phyloP scores from a whole-genome alignment of 345 rosid genomes.

The Populus davidiana region DNA sequence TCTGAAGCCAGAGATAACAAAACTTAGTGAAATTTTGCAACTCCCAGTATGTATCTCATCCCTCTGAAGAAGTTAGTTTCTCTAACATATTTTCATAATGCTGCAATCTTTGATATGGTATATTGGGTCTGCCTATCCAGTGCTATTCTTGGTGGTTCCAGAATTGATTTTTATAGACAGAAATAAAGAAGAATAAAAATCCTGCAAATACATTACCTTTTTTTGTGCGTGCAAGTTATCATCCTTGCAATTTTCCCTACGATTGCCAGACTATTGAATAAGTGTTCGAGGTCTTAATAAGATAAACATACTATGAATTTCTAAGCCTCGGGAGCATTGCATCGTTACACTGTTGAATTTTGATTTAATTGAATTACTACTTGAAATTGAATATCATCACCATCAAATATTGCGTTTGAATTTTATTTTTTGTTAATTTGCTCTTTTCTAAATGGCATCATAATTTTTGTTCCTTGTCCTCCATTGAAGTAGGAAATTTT shows the following conservation, averaged over 20 bases:
- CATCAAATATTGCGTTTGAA: not conserved
- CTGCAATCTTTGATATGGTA: not conserved
- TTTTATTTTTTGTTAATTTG: not conserved
- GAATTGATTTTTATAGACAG: not conserved
- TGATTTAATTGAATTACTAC: not conserved
- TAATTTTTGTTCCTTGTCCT: not conserved
- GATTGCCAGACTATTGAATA: not conserved
- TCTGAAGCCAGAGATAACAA: conserved; percentile 58
- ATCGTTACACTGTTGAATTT: not conserved
- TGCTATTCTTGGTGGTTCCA: not conserved
- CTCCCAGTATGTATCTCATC: conserved; percentile 53
- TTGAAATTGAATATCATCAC: not conserved
- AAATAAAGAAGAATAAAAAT: not conserved
- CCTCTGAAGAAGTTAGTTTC: conserved; percentile 15
- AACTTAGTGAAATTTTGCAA: conserved; percentile 58
- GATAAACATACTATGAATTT: not conserved
- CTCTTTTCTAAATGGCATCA: not conserved
- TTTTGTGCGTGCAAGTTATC: not conserved
- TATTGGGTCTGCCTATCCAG: not conserved
- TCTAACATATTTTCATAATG: not conserved
- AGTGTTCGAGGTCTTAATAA: not conserved
- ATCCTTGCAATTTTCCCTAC: not conserved
- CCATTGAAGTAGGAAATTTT: not conserved
- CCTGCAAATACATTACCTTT: not conserved
- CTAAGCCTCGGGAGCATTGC: not conserved